Evolutionary conservation across 345 rosid genomes (phyloP).

Genomic region (Clausena lansium): DNA sequence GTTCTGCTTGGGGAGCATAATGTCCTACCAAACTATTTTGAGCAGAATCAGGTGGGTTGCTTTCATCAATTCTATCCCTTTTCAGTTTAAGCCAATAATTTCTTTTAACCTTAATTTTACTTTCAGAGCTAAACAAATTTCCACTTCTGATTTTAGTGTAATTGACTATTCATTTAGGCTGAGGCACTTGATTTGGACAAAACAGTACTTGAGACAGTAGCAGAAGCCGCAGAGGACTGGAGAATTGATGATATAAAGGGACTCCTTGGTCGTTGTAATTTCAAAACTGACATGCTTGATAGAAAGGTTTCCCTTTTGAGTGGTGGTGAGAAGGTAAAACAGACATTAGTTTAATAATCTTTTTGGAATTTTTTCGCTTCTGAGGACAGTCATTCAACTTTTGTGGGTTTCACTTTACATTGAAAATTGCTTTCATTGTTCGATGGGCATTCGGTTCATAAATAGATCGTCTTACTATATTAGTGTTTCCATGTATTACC

Average conservation of each 20-base stretch:
- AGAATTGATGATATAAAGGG: slow-evolving; percentile 91
- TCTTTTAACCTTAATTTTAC: not conserved
- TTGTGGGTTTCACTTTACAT: not conserved
- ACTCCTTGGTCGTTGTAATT: slow-evolving; percentile 95
- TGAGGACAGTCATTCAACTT: not conserved
- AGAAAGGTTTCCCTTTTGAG: slow-evolving; percentile 85
- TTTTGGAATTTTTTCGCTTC: not conserved
- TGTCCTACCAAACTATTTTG: slow-evolving; percentile 94
- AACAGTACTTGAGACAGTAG: slow-evolving; percentile 84
- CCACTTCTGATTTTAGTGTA: slow-evolving; percentile 13
- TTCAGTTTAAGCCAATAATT: not conserved
- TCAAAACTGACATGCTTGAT: slow-evolving; percentile 95
- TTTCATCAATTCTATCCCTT: not conserved
- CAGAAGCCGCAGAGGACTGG: slow-evolving; percentile 93
- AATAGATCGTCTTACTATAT: not conserved
- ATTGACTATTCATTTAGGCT: slow-evolving; percentile 44
- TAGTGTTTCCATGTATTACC: not conserved
- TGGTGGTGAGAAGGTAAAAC: slow-evolving; percentile 88
- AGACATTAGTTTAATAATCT: not conserved
- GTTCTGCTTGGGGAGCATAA: slow-evolving; percentile 86
- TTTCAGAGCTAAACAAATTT: not conserved
- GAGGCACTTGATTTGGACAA: slow-evolving; percentile 93
- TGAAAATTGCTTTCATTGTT: not conserved
- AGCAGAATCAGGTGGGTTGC: slow-evolving; percentile 85
- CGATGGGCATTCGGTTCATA: not conserved